phyloP scores from a whole-genome alignment of 495 filamentous ascomycete genomes.

The Apodospora peruviana region DNA sequence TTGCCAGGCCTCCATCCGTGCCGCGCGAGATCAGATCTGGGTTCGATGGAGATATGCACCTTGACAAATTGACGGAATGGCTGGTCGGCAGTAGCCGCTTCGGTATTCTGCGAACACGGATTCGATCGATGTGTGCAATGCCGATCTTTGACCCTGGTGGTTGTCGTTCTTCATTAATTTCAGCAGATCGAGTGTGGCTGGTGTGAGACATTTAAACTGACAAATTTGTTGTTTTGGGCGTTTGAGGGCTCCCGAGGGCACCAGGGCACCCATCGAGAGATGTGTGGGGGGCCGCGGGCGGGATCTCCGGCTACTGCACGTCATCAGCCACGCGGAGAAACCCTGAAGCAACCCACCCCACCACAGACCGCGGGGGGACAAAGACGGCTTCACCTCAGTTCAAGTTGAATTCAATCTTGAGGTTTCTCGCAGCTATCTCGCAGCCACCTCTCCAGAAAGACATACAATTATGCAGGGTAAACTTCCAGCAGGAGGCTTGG shows the following conservation, averaged over 20 bases:
- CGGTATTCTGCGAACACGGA: not conserved
- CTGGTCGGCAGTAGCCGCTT: not conserved
- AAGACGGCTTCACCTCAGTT: not conserved
- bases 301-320: slow-evolving; percentile 13
- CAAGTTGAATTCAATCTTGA: too few relatives aligned
- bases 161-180: not conserved
- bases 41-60: not conserved
- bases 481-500: not conserved
- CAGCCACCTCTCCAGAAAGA: not conserved
- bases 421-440: not conserved
- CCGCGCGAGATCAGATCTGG: not conserved
- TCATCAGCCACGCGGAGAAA: slow-evolving; percentile 23
- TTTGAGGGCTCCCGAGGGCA: not conserved
- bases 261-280: too few relatives aligned
- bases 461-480: too few relatives aligned
- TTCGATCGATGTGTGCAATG: not conserved
- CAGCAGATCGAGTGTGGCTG: slow-evolving; percentile 13
- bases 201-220: not conserved
- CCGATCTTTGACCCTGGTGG: not conserved
- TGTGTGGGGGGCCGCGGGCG: too few relatives aligned
- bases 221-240: not conserved
- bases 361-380: not conserved
- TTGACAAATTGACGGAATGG: not conserved
- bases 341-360: slow-evolving; percentile 7
- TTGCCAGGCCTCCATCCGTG: not conserved